phyloP scores from a whole-genome alignment of 192 early-diverging fungal genomes.

The Linnemannia hyalina region DNA sequence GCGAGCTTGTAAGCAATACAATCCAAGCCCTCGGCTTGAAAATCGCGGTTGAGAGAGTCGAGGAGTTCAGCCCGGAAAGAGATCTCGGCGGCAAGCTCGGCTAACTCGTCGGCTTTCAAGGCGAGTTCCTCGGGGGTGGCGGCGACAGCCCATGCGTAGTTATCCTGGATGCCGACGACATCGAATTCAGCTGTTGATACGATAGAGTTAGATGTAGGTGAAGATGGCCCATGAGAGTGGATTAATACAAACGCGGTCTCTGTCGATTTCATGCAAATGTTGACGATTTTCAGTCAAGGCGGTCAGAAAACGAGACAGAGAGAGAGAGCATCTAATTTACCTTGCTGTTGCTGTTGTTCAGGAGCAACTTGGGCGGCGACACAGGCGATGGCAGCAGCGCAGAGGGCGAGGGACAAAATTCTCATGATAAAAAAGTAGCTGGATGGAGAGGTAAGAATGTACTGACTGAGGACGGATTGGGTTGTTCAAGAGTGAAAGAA shows the following conservation, averaged over 20 bases:
- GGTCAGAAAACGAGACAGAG: no score
- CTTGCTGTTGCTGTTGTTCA: slow-evolving; percentile 3
- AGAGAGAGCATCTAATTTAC: background rate
- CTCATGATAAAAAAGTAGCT: slow-evolving; percentile 11
- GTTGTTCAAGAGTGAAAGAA: background rate
- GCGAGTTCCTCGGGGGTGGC: slow-evolving; percentile 13
- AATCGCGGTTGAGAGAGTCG: background rate
- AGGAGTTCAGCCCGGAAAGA: background rate
- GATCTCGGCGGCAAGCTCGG: background rate
- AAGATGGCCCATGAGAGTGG: background rate
- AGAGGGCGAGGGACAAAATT: slow-evolving; percentile 9
- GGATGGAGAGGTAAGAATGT: background rate
- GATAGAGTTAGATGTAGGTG: background rate
- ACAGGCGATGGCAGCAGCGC: slow-evolving; percentile 4
- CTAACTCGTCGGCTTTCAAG: background rate
- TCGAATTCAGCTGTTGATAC: background rate
- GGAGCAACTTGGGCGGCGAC: slow-evolving; percentile 3
- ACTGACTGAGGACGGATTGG: background rate
- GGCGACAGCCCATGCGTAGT: background rate
- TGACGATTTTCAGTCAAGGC: background rate
- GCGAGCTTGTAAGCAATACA: background rate
- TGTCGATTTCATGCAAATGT: background rate
- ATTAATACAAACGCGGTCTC: background rate
- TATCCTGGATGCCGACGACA: background rate
- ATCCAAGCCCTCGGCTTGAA: background rate